Evolutionary conservation across 345 rosid genomes (phyloP), one percentile per base, ranked within the genome.

Genomic region (Eucalyptus urophylla): DNA sequence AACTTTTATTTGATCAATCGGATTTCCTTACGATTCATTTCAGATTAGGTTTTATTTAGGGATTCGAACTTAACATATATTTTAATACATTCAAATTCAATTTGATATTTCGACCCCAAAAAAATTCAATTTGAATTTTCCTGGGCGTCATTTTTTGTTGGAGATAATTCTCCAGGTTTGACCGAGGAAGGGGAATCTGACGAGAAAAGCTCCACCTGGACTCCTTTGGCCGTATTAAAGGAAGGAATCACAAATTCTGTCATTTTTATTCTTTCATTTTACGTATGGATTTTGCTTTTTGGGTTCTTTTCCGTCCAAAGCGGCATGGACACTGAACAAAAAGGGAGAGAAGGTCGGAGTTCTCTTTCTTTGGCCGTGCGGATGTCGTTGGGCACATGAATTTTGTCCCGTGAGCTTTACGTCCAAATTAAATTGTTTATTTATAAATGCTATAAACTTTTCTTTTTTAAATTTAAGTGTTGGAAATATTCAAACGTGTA

Each of bases 401-500:
- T 58, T 58, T 58, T 58, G 67, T 58, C n/a, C 11, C 0, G n/a
- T 5, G n/a, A 58, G 14, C 65, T 58, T 58, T 58, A 58, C 65
- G 29, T 58, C 65, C 65, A 22, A 58, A 25, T 58, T 58, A 58
- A 58, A 5, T 24, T 58, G 2, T 25, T 58, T 58, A 58, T 58
- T 58, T 58, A 25, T 58, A 58, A 58, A 58, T 3, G 24, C 5
- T 0, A 1, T 24, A 0, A 0, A 24, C 8, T 3, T 16, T 21
- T 22, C 0, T 9, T 9, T 10, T 2, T 5, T 25, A 0, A 58
- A 58, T 58, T 58, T 1, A 25, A 5, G 14, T 58, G 7, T 25
- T 2, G 0, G 1, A 58, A 58, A 58, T 4, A 58, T 3, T 56
- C 1, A 60, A 25, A 12, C 0, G 2, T 0, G 1, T 53, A 53